Evolutionary conservation across 352 stramenopile species (phyloP), one percentile per base, ranked within the genome.

Genomic region (Blastocystis sp.): DNA sequence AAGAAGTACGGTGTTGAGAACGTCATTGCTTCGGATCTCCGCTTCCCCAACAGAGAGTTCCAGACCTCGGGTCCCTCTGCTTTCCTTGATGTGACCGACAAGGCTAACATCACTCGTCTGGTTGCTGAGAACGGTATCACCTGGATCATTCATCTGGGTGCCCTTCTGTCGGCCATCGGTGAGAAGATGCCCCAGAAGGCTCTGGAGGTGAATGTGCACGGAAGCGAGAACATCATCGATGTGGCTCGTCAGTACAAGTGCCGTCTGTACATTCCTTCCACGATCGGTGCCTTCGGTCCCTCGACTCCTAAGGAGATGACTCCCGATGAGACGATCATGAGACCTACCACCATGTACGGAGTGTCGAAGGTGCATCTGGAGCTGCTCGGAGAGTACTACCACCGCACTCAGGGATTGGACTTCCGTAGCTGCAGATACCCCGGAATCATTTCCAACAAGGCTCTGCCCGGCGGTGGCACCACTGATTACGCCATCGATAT

Each of bases 401-500:
- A 94, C 89, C 84, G 92, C n/a, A 93, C 92, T 77, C 94, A 93
- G 73, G 92, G 92, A 61, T 89, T 96, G 0, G 93, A 96, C 89
- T 96, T 95, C 87, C 92, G 93, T 56, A 94, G 92, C 63, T 89
- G 96, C 73, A 90, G 93, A 46, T 96, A 96, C 87, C 93, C 93
- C 2, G 93, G 93, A 44, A 91, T 96, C 69, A 44, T 86, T 85
- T 84, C 40, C 27, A 72, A 84, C 51, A 81, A 79, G 51, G 73
- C 57, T n/a, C 38, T 84, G 18, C 65, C 85, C 24, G 86, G 86
- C 36, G 63, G 63, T 44, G 85, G 86, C 32, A 91, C 88, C 38
- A 90, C 89, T 8, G 93, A 96, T 87, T 96, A 96, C 89, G 93
- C 93, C 27, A 92, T 96, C 34, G 92, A 95, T 88, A 96, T 96